These are phyloP conservation scores for Colletotrichum lindemuthianum DNA, from an alignment of 2,329 filamentous ascomycete species.

Conservation along the genomic window DNA sequence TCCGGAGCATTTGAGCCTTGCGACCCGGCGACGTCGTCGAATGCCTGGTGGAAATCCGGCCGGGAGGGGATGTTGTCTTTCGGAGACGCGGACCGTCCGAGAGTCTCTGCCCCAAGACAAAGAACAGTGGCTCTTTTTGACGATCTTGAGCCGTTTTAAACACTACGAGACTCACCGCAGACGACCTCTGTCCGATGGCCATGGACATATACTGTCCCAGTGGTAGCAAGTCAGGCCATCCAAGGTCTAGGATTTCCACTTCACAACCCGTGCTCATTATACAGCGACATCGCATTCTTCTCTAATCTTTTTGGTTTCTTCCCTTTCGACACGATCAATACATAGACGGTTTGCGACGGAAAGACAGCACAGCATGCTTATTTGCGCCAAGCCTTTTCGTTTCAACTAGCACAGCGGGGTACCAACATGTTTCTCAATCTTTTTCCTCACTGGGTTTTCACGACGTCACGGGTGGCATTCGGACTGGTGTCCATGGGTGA, in stretches of 20 bases:
- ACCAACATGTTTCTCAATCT: neutral
- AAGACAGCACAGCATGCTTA: neutral
- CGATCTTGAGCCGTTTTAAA: constrained; percentile 40
- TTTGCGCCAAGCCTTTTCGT: neutral
- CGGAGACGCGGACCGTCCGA: neutral
- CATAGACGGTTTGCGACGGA: constrained; percentile 5
- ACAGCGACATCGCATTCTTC: neutral
- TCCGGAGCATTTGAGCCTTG: constrained; percentile 10
- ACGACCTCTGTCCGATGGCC: constrained; percentile 21
- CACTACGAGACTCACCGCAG: too few species aligned
- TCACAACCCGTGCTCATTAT: neutral
- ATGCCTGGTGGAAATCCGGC: constrained; percentile 23
- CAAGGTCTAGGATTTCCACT: neutral
- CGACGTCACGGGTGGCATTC: constrained; percentile 29
- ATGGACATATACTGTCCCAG: neutral
- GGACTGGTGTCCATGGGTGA: constrained; percentile 22
- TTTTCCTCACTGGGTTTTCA: constrained; percentile 23
- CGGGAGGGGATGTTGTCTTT: neutral
- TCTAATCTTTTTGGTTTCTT: neutral
- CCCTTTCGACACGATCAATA: neutral
- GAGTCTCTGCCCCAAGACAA: neutral
- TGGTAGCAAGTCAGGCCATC: neutral
- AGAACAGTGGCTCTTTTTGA: constrained; percentile 30
- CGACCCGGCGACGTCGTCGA: neutral
- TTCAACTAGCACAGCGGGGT: constrained; percentile 28